Base-by-base conservation (phyloP, 345 rosid species). In the Dipteronia dyeriana region DNA sequence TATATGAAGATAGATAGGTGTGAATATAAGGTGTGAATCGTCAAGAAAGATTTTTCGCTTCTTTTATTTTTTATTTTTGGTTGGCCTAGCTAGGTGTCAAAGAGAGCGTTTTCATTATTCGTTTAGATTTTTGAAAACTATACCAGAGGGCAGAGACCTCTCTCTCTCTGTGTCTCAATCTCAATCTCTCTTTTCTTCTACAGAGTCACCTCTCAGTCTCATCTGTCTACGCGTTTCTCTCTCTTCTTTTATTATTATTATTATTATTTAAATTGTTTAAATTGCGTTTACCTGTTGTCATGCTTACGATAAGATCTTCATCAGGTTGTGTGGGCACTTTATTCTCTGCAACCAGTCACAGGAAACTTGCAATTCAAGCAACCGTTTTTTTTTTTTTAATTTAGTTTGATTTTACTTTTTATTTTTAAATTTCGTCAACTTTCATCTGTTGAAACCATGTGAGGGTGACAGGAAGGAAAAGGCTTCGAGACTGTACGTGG, bases 191-290 rank as follows among this genome's bases (percentile, higher is more conserved):
- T 56, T 79, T 71, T 53, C 78, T 78, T 73, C 67, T 62, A 64
- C 74, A 67, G 79, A 75, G 82, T 79, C 86, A 25, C 45, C 76
- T 67, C 82, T 73, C 75, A 26, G 87, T 90, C 89, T 83, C 77
- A 92, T 91, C 97, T 86, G 87, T 91, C 87, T 80, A 95, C 98
- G 98, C 97, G 98, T 72, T 66, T 71, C n/a, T 83, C 59, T 77
- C 70, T 74, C 62, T 64, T 25, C 53, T 68, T 63, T 74, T 74
- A 25, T 64, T 25, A 38, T 4, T 7, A 14, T 75, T 60, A 43
- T 34, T 34, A 38, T 62, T 56, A 29, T 2, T 38, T 16, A 34
- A 34, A 34, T 63, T 47, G 83, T 82, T 82, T 85, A 76, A 82
- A 85, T 83, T 87, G 84, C 92, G 97, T 85, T 60, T 66, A 66